These are phyloP conservation scores for Lecanicillium sp. DNA, from an alignment of 2,329 filamentous ascomycete species.

Conservation along the genomic window DNA sequence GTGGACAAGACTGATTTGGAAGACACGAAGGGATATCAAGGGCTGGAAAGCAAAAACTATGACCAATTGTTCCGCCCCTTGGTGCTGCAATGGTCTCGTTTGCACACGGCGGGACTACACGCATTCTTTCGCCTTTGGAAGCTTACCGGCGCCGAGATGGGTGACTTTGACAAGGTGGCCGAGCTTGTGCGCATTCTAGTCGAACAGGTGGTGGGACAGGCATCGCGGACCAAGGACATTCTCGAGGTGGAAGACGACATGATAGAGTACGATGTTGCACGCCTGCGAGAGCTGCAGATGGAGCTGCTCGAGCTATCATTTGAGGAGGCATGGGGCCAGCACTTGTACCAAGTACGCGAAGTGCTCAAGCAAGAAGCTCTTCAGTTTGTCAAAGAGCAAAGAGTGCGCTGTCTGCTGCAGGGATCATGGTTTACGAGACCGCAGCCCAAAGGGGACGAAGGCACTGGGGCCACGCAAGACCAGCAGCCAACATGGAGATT, in stretches of 20 bases:
- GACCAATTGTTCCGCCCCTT: slow-evolving; percentile 83
- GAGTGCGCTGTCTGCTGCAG: slow-evolving; percentile 78
- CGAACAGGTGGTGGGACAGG: slow-evolving; percentile 80
- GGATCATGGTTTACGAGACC: slow-evolving; percentile 77
- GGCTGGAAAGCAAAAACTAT: slow-evolving; percentile 67
- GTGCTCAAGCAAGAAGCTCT: slow-evolving; percentile 85
- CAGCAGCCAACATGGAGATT: slow-evolving; percentile 60
- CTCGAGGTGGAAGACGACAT: slow-evolving; percentile 85
- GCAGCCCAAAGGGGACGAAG: slow-evolving; percentile 29
- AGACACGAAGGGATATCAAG: slow-evolving; percentile 67
- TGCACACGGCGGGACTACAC: slow-evolving; percentile 79
- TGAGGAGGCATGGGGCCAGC: slow-evolving; percentile 88
- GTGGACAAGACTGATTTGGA: slow-evolving; percentile 77
- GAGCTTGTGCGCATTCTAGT: slow-evolving; percentile 85
- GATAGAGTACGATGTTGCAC: slow-evolving; percentile 69
- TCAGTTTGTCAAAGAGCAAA: slow-evolving; percentile 95
- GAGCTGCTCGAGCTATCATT: slow-evolving; percentile 84
- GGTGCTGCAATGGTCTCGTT: slow-evolving; percentile 82
- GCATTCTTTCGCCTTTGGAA: slow-evolving; percentile 93
- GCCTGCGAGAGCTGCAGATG: slow-evolving; percentile 84
- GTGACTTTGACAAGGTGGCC: slow-evolving; percentile 88
- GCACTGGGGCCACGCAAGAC: slow-evolving; percentile 20
- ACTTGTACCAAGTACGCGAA: slow-evolving; percentile 83
- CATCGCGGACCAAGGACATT: slow-evolving; percentile 73
- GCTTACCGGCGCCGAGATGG: slow-evolving; percentile 70